A percentile compares a stretch with the other conserved stretches of the same genome.
phyloP scores from a whole-genome alignment of 768 basidiomycete species.

The Leccinum broughii region DNA sequence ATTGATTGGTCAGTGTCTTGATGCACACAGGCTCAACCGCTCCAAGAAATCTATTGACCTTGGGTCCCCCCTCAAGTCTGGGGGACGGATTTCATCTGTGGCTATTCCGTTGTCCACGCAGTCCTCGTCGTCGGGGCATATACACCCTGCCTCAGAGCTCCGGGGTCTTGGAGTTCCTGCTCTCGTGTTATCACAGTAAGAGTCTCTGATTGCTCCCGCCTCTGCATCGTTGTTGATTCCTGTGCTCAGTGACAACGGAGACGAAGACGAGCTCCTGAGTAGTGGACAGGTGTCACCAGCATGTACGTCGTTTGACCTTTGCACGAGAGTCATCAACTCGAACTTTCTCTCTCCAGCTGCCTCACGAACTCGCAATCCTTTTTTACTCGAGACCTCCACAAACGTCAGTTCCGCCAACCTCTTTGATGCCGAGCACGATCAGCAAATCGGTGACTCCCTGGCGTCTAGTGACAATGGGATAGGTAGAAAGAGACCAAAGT shows the following conservation, averaged over 20 bases:
- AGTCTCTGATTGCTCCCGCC: neutral
- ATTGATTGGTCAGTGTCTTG: constrained; percentile 2
- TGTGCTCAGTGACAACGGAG: constrained; percentile 33
- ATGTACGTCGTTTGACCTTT: constrained; percentile 42
- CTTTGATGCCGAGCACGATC: constrained; percentile 17
- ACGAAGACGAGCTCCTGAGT: constrained; percentile 70
- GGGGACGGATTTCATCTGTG: constrained; percentile 29
- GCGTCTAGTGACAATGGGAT: neutral
- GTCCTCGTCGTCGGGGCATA: constrained; percentile 36
- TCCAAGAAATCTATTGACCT: constrained; percentile 33
- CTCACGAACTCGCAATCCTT: constrained; percentile 24
- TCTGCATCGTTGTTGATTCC: neutral
- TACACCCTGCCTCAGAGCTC: constrained; percentile 28
- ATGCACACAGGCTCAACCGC: constrained; percentile 34
- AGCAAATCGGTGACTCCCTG: constrained; percentile 8
- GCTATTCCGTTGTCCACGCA: constrained; percentile 35
- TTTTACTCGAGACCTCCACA: constrained; percentile 31
- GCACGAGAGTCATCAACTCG: constrained; percentile 9
- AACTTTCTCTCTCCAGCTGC: constrained; percentile 18
- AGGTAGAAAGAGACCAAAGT: constrained; percentile 31
- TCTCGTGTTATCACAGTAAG: constrained; percentile 43
- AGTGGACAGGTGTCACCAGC: constrained; percentile 77
- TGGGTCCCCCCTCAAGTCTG: constrained; percentile 23
- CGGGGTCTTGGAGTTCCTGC: constrained; percentile 37
- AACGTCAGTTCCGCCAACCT: constrained; percentile 31